These are phyloP conservation scores for Canavalia gladiata DNA, from an alignment of 306 rosid species.

Conservation along the genomic window DNA sequence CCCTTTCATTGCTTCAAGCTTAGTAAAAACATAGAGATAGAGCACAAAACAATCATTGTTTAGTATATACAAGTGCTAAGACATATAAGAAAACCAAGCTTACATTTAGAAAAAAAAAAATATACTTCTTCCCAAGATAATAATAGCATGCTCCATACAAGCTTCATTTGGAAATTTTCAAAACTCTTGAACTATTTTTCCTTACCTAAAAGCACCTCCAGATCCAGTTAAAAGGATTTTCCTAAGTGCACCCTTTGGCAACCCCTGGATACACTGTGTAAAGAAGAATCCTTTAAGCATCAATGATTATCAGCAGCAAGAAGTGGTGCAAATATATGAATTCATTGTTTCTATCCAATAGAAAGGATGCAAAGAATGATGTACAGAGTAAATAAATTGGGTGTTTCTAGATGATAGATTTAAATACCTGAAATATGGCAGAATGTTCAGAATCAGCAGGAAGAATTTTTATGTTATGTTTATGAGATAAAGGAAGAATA, in stretches of 20 bases:
- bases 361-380: slow-evolving; percentile 23
- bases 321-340: neutral
- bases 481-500: slow-evolving; percentile 96
- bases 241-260: slow-evolving; percentile 89
- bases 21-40: neutral
- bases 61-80: slow-evolving; percentile 11
- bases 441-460: slow-evolving; percentile 99
- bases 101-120: neutral
- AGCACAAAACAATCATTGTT: neutral
- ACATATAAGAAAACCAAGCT: neutral
- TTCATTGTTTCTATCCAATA: slow-evolving; percentile 12
- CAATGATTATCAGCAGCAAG: slow-evolving; percentile 3
- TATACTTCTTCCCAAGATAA: neutral
- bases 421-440: slow-evolving; percentile 93
- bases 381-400: neutral
- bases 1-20: neutral
- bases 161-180: slow-evolving; percentile 22
- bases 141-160: slow-evolving; percentile 12
- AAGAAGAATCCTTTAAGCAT: slow-evolving; percentile 48
- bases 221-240: slow-evolving; percentile 94
- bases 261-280: slow-evolving; percentile 93
- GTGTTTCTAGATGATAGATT: neutral
- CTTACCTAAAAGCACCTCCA: slow-evolving; percentile 95
- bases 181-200: slow-evolving; percentile 30
- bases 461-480: slow-evolving; percentile 92